Evolutionary conservation across 768 basidiomycete genomes (phyloP).

Genomic region (Aureoboletus auriporus): DNA sequence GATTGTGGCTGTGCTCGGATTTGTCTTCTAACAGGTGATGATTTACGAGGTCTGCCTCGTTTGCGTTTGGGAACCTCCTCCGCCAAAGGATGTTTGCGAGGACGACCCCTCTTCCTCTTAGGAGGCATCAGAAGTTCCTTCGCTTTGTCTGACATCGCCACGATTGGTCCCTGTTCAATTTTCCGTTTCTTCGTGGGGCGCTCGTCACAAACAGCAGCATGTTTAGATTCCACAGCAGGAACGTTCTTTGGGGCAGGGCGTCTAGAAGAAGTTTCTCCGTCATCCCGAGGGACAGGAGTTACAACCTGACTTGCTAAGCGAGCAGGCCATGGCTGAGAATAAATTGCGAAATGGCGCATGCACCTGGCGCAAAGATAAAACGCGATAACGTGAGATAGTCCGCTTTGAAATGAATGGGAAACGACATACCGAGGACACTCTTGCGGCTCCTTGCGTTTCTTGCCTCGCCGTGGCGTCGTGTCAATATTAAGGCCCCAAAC

Average conservation of each 20-base stretch:
- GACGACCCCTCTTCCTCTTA: constrained; percentile 33
- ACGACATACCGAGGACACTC: constrained; percentile 68
- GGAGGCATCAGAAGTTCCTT: constrained; percentile 29
- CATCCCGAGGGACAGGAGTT: constrained; percentile 44
- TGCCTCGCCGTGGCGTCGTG: constrained; percentile 39
- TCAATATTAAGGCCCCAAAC: constrained; percentile 68
- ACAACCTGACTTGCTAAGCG: constrained; percentile 50
- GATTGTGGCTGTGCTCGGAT: constrained; percentile 10
- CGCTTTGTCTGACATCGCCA: constrained; percentile 32
- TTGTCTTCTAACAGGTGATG: constrained; percentile 14
- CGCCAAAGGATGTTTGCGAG: constrained; percentile 31
- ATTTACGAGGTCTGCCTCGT: constrained; percentile 33
- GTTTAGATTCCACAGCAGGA: constrained; percentile 52
- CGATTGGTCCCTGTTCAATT: constrained; percentile 31
- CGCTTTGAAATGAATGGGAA: constrained; percentile 21
- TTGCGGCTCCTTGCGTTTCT: constrained; percentile 58
- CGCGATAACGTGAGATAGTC: constrained; percentile 11
- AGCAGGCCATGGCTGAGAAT: constrained; percentile 65
- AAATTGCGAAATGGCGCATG: constrained; percentile 77
- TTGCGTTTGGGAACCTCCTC: constrained; percentile 32
- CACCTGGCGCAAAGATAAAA: constrained; percentile 44
- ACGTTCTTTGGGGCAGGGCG: constrained; percentile 50
- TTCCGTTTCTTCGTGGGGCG: constrained; percentile 49
- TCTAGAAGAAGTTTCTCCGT: constrained; percentile 34
- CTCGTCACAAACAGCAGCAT: constrained; percentile 40